Conservation (phyloP, 345 rosid species). For the Brassica napus region DNA sequence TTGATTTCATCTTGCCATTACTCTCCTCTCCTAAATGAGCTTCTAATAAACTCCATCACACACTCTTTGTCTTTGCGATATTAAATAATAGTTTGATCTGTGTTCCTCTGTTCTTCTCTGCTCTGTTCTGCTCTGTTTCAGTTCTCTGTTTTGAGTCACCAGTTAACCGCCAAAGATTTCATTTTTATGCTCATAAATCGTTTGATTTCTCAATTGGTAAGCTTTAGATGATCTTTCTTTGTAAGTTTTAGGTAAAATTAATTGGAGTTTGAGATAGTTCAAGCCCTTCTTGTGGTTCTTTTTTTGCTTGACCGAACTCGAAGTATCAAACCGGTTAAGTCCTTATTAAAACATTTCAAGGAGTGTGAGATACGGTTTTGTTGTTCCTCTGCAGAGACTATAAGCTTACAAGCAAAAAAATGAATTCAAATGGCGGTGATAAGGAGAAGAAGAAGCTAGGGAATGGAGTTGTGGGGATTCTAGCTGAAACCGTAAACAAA, state of each 20-base stretch:
- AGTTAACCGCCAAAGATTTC: background rate
- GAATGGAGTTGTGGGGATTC: constrained; percentile 84
- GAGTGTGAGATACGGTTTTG: background rate
- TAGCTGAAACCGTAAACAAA: constrained; percentile 73
- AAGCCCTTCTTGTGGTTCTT: background rate
- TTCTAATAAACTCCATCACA: background rate
- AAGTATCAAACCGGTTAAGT: background rate
- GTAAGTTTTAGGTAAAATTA: background rate
- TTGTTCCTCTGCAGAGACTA: background rate
- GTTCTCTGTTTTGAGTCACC: background rate
- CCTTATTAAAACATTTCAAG: background rate
- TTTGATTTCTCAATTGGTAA: background rate
- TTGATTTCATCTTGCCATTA: background rate
- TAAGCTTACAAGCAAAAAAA: background rate
- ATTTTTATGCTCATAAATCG: background rate
- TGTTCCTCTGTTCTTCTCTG: constrained; percentile 8
- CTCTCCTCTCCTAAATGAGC: background rate
- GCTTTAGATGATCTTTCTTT: background rate
- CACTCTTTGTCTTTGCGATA: background rate
- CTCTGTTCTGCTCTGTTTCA: background rate
- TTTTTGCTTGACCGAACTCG: background rate
- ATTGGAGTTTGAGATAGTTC: background rate
- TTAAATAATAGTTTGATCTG: background rate
- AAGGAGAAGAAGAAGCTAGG: constrained; percentile 67
- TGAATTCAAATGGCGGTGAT: constrained; percentile 13